Evolutionary conservation across 176 grass and related monocot species (phyloP), one percentile per base, ranked within the genome.

Genomic region (Tillandsia leiboldiana): DNA sequence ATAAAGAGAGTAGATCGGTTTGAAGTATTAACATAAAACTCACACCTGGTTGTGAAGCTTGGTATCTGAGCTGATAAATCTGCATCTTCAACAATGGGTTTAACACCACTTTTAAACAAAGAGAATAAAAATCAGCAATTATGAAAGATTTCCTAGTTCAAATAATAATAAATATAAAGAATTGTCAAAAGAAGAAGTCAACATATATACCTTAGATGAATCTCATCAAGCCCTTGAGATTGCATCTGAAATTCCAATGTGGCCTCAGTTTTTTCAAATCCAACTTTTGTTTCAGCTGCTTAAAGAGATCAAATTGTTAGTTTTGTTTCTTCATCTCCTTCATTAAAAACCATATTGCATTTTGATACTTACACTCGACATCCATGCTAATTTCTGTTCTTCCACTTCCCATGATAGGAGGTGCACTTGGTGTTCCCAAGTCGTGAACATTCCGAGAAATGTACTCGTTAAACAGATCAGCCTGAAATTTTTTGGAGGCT

Each of bases 341-440:
- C 22, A 28, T 23, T 63, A 70, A 58, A 79, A 11, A 13, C 10
- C 4, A 12, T 63, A 15, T 12, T 64, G 1, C 10, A 10, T 58
- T 26, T 6, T 10, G 23, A 0, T 75, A 28, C 51, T 87, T 61
- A 87, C 88, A 78, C 10, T 59, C 73, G 49, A 68, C 23, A 63
- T 80, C 73, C 63, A 80, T 71, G 73, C 69, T 85, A 48, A n/a
- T 51, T 10, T 75, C 81, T 8, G 78, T 53, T 51, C 1, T 68
- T 59, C 54, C 88, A 33, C 29, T 85, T 67, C 79, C 83, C 26
- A 69, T 82, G 75, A 97, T 85, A 52, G 93, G 93, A 76, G 93
- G 89, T 13, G 93, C 93, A 82, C 89, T 92, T 7, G 93, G 89
- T 33, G 89, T 83, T 50, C 83, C 77, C 51, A 81, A 14, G 29